phyloP scores from a whole-genome alignment of 2,329 filamentous ascomycete genomes.

The Mollisiaceae sp. region DNA sequence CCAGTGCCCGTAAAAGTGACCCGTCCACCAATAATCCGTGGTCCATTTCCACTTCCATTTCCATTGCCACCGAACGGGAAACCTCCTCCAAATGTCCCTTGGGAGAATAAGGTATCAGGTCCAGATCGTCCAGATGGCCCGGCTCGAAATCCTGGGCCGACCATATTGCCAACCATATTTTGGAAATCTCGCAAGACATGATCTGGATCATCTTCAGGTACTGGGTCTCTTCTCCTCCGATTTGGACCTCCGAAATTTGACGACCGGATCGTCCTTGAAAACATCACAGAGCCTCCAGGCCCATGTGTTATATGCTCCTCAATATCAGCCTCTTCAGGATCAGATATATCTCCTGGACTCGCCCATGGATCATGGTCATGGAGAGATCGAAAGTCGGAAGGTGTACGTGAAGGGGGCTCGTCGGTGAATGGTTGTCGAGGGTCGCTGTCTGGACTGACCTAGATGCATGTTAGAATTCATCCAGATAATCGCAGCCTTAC shows the following conservation, averaged over 20 bases:
- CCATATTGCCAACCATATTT: slow-evolving; percentile 52
- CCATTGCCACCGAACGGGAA: slow-evolving; percentile 30
- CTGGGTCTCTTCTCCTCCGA: slow-evolving; percentile 20
- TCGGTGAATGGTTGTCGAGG: slow-evolving; percentile 57
- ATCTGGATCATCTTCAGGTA: slow-evolving; percentile 32
- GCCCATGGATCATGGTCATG: slow-evolving; percentile 40
- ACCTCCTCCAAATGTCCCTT: slow-evolving; percentile 20
- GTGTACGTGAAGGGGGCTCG: slow-evolving; percentile 15
- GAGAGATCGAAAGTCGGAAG: slow-evolving; percentile 26
- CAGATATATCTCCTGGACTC: slow-evolving; percentile 49
- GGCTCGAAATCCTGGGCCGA: slow-evolving; percentile 42
- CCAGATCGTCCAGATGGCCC: slow-evolving; percentile 41
- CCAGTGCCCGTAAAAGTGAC: slow-evolving; percentile 42
- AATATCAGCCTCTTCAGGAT: slow-evolving; percentile 64
- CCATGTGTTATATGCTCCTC: slow-evolving; percentile 50
- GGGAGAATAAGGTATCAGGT: slow-evolving; percentile 37
- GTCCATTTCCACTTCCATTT: slow-evolving; percentile 25
- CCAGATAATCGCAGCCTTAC: neutral
- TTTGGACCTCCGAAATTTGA: slow-evolving; percentile 10
- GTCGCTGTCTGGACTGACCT: slow-evolving; percentile 64
- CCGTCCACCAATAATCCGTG: slow-evolving; percentile 35
- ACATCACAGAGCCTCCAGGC: slow-evolving; percentile 37
- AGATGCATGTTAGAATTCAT: slow-evolving; percentile 38
- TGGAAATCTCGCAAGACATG: slow-evolving; percentile 46
- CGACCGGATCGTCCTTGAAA: slow-evolving; percentile 38